phyloP scores from a whole-genome alignment of 2,329 filamentous ascomycete genomes.

The Penicillium sp. region DNA sequence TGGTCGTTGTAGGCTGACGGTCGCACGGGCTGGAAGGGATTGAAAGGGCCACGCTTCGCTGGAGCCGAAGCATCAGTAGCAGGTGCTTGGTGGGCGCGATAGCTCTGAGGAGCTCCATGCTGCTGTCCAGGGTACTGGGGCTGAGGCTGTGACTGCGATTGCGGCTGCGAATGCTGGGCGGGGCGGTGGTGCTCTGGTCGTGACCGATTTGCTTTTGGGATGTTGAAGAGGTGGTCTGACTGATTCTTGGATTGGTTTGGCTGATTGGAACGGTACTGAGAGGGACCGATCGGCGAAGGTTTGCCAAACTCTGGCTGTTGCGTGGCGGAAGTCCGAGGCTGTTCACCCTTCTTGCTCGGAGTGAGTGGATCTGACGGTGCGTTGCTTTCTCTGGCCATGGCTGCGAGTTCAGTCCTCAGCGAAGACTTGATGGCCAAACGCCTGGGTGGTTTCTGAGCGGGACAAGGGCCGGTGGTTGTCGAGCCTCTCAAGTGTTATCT shows the following conservation, averaged over 20 bases:
- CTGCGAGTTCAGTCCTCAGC: slow-evolving; percentile 16
- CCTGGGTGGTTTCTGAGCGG: background rate
- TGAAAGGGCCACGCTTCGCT: slow-evolving; percentile 32
- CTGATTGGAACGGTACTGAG: slow-evolving; percentile 43
- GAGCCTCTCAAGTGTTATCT: background rate
- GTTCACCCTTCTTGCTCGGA: slow-evolving; percentile 37
- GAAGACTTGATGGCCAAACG: background rate
- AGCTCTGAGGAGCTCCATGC: slow-evolving; percentile 11
- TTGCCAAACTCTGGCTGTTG: slow-evolving; percentile 57
- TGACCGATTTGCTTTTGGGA: slow-evolving; percentile 49
- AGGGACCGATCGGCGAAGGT: slow-evolving; percentile 53
- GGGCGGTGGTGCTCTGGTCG: slow-evolving; percentile 51
- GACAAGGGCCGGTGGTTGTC: background rate
- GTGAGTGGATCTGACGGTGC: slow-evolving; percentile 39
- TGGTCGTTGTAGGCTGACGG: slow-evolving; percentile 39
- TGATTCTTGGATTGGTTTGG: background rate
- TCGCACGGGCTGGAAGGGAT: slow-evolving; percentile 41
- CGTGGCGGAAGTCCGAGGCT: slow-evolving; percentile 32
- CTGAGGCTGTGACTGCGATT: slow-evolving; percentile 23
- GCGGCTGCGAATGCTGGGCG: slow-evolving; percentile 21
- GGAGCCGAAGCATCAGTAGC: slow-evolving; percentile 17
- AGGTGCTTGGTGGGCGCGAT: slow-evolving; percentile 21
- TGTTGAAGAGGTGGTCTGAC: slow-evolving; percentile 51
- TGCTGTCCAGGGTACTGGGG: slow-evolving; percentile 19
- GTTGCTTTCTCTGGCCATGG: slow-evolving; percentile 54